Evolutionary conservation across 192 early-diverging fungal species (phyloP), one percentile per base, ranked within the genome.

Genomic region (Geranomyces variabilis): DNA sequence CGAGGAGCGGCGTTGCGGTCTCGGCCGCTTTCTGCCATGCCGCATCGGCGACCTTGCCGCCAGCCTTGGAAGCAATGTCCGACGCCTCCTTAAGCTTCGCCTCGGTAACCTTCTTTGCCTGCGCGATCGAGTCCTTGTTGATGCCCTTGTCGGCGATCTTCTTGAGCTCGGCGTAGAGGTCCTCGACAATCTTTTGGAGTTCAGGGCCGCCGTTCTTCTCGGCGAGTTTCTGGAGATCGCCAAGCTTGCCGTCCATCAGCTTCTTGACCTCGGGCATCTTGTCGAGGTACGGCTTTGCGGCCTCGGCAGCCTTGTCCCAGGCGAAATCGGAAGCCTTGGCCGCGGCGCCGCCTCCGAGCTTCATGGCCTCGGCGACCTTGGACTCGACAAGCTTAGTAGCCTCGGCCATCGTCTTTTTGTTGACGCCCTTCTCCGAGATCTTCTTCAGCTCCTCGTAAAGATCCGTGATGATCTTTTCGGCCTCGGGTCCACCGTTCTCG

Each of bases 81-180:
- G 26, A 33, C 31, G 63, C 41, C 21, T 45, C 43, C 15, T 17
- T 36, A 36, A 64, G 63, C 28, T 60, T 60, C 21, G 58, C n/a
- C 63, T 64, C 63, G 63, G 41, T 36, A 21, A 64, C 19, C 63
- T 64, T 64, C 63, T 64, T 64, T 2, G 63, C 63, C 21, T 64
- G 21, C 9, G 63, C 63, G 41, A 64, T 2, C 3, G 63, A 64
- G 2, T 64, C 29, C 63, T 64, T 46, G 63, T 64, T 64, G 63
- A 64, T 29, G 63, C 63, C 63, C 63, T 64, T 64, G n/a, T 64
- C 63, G 7, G 63, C 34, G 21, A 64, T 45, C 63, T 64, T 64
- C 63, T 64, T 64, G 6, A 64, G 63, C 17, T 46, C 63, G 41
- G 41, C 43, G 63, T 64, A 64, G 34, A 64, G 15, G 44, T 45